These are phyloP conservation scores for Metschnikowia gelsemii DNA, from an alignment of 805 yeast genomes.

Conservation along the genomic window DNA sequence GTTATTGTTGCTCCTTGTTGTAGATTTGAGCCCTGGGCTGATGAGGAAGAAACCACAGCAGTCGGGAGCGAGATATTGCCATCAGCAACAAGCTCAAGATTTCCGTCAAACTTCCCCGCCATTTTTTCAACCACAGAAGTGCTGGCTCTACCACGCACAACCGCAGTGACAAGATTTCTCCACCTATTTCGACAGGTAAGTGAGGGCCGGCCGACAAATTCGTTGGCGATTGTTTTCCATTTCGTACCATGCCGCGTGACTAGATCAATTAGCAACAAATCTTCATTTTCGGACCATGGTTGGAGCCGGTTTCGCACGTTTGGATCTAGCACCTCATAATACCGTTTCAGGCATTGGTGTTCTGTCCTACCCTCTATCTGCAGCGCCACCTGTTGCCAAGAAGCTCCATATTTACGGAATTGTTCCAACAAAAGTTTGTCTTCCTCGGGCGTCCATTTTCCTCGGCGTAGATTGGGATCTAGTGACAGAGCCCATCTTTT, in stretches of 20 bases:
- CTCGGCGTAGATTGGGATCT: conserved; percentile 78
- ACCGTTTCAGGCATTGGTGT: conserved; percentile 92
- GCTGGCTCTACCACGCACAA: conserved; percentile 63
- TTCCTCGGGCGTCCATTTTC: conserved; percentile 83
- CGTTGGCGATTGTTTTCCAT: conserved; percentile 79
- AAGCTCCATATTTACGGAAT: conserved; percentile 66
- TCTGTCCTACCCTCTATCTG: conserved; percentile 84
- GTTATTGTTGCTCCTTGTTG: too few species aligned
- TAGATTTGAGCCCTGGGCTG: too few species aligned
- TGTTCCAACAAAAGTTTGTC: conserved; percentile 66
- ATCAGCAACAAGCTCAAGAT: conserved; percentile 5
- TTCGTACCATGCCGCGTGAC: conserved; percentile 77
- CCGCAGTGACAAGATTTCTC: conserved; percentile 80
- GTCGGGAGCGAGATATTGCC: not conserved
- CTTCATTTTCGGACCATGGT: conserved; percentile 81
- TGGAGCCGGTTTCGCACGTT: conserved; percentile 70
- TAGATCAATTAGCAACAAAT: conserved; percentile 60
- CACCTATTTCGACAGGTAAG: conserved; percentile 89
- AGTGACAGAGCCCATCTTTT: conserved; percentile 86
- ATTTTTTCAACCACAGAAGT: conserved; percentile 58
- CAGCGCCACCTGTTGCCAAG: conserved; percentile 81
- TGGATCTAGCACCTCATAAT: conserved; percentile 85
- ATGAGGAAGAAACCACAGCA: too few species aligned
- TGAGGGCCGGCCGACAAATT: conserved; percentile 78
- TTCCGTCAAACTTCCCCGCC: conserved; percentile 21